These are phyloP conservation scores for Aspergillus neoniger DNA, from an alignment of 2,329 filamentous ascomycete genomes.

Conservation along the genomic window DNA sequence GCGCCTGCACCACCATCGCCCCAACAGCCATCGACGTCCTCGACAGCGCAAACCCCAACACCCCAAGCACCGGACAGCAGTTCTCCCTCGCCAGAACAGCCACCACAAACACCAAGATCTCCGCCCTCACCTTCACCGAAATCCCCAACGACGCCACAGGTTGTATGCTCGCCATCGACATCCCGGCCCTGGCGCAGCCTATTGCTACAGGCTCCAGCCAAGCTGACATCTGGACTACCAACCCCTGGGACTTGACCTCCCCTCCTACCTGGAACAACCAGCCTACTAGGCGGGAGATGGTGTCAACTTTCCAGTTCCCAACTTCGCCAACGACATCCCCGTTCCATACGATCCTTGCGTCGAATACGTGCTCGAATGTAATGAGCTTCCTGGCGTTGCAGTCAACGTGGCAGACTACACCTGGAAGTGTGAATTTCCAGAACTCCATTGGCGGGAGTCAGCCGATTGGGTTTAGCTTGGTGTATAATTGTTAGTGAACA, in stretches of 20 bases:
- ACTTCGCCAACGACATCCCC: slow-evolving; percentile 1
- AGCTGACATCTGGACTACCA: slow-evolving; percentile 20
- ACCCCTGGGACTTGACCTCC: slow-evolving; percentile 2
- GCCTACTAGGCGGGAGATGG: slow-evolving; percentile 6
- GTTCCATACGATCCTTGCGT: slow-evolving; percentile 9
- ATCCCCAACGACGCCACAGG: slow-evolving; percentile 20
- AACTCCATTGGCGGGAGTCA: slow-evolving; percentile 9
- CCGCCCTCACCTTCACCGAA: slow-evolving; percentile 20
- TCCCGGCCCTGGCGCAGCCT: slow-evolving; percentile 12
- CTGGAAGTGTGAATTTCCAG: slow-evolving; percentile 19
- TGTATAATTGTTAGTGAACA: slow-evolving; percentile 17
- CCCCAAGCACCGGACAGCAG: slow-evolving; percentile 10
- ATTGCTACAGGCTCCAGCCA: slow-evolving; percentile 17
- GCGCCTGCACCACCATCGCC: slow-evolving; percentile 18
- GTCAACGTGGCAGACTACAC: slow-evolving; percentile 17
- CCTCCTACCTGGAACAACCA: slow-evolving; percentile 17
- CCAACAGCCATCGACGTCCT: slow-evolving; percentile 20
- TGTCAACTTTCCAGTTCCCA: slow-evolving; percentile 15
- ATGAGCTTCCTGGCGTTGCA: slow-evolving; percentile 24
- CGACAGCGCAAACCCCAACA: slow-evolving; percentile 11
- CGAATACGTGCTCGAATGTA: slow-evolving; percentile 10
- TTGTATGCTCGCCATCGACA: slow-evolving; percentile 20
- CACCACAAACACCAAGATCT: slow-evolving; percentile 7
- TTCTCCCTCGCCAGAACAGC: slow-evolving; percentile 16
- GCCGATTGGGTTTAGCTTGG: slow-evolving; percentile 19